Percentiles rank a stretch among this genome's conserved stretches.
Conservation (phyloP, 768 basidiomycete genomes). For the Suillus bovinus region DNA sequence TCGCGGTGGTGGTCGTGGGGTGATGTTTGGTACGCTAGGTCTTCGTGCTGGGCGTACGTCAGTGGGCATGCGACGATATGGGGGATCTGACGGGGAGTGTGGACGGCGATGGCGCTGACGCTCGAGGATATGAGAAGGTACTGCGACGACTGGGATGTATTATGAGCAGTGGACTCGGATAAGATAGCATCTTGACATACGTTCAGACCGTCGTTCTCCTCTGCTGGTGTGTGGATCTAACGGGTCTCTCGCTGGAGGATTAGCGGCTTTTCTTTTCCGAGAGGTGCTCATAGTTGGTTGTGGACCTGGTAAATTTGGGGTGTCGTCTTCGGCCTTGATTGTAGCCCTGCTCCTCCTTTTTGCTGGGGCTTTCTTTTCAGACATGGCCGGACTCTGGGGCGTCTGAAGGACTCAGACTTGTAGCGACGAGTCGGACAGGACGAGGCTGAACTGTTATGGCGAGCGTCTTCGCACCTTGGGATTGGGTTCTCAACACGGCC, state of each 20-base stretch:
- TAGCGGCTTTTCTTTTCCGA: constrained; percentile 30
- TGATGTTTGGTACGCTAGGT: constrained; percentile 20
- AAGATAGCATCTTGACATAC: constrained; percentile 18
- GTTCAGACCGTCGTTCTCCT: constrained; percentile 28
- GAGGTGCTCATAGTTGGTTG: constrained; percentile 9
- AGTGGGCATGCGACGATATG: constrained; percentile 27
- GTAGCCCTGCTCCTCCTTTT: constrained; percentile 19
- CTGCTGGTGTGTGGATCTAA: constrained; percentile 19
- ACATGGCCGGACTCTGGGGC: constrained; percentile 22
- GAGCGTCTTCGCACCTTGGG: constrained; percentile 22
- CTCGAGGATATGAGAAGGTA: constrained; percentile 24
- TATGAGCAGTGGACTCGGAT: constrained; percentile 14
- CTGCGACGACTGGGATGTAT: constrained; percentile 17
- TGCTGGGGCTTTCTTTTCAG: constrained; percentile 25
- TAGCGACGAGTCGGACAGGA: constrained; percentile 16
- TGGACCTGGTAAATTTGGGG: constrained; percentile 7
- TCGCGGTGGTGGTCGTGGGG: constrained; percentile 25
- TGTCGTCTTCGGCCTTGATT: constrained; percentile 14
- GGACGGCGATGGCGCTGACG: constrained; percentile 27
- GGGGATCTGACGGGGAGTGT: constrained; percentile 16
- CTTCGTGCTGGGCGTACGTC: constrained; percentile 28
- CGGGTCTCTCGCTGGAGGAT: constrained; percentile 11
- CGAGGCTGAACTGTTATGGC: constrained; percentile 27
- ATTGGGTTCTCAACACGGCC: constrained; percentile 9
- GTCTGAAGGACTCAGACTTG: constrained; percentile 12